Evolutionary conservation across 805 yeast genomes (phyloP), one percentile per base, ranked within the genome.

Genomic region (Metschnikowia gruessii): DNA sequence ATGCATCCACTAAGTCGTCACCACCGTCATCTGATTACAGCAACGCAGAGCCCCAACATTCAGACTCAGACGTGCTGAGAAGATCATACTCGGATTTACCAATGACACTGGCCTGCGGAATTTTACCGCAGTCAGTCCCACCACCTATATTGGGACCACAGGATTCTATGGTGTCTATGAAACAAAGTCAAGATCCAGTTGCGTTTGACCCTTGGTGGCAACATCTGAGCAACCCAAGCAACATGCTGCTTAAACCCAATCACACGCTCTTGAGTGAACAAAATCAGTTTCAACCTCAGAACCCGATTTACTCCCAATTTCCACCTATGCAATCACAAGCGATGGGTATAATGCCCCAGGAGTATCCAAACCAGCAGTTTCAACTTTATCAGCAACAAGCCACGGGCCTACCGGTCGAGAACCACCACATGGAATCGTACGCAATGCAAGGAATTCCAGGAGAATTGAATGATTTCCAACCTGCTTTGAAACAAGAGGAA

Each of bases 191-290:
- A 22, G 40, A 37, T 3, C 13, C 40, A 4, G 36, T 29, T 13
- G 29, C 34, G 29, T 42, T 42, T 36, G 40, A 36, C 37, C 45
- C 45, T 10, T 30, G 40, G 40, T 36, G 45, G 45, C 40, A 36
- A 36, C 39, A 41, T 10, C 9, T 34, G 34, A 34, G 32, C 17
- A 18, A 17, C n/a, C 16, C 31, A 21, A 9, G 17, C 3, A 15
- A 35, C 17, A 13, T 3, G 4, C 8, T 17, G 24, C 37, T 6
- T 17, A 6, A 36, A 11, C 38, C 19, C 9, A 13, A 36, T 24
- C 38, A 36, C 29, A 21, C 2, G 1, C 15, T 21, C 18, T 11
- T 6, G 19, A 10, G 29, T 22, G 22, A 15, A 15, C 38, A 12
- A 17, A 3, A 3, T n/a, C 28, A 26, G 9, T 29, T 30, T 11